These are phyloP conservation scores for Elsinoe ampelina DNA, from an alignment of 2,329 filamentous ascomycete genomes.

Conservation along the genomic window DNA sequence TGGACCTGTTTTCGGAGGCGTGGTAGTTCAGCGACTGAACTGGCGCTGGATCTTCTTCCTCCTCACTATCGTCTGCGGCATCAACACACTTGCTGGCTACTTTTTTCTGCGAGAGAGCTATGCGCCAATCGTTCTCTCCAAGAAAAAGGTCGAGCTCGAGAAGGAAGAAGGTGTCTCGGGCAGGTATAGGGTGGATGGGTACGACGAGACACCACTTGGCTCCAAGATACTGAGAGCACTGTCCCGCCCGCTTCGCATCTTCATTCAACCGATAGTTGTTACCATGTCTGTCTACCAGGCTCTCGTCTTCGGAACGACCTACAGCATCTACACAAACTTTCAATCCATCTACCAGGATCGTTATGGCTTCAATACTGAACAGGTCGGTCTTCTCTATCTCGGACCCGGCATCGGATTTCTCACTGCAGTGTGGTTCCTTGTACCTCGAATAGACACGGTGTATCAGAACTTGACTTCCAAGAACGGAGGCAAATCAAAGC, in stretches of 20 bases:
- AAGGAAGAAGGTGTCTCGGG: conserved; percentile 26
- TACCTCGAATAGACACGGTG: conserved; percentile 39
- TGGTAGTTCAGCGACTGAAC: conserved; percentile 36
- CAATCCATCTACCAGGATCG: conserved; percentile 36
- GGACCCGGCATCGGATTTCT: conserved; percentile 38
- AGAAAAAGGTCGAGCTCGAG: conserved; percentile 29
- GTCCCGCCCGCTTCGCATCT: conserved; percentile 34
- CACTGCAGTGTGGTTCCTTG: conserved; percentile 37
- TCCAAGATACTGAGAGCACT: conserved; percentile 32
- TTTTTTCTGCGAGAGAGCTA: conserved; percentile 39
- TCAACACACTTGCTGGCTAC: conserved; percentile 35
- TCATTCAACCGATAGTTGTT: conserved; percentile 38
- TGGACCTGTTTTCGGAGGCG: conserved; percentile 36
- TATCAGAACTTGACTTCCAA: conserved; percentile 36
- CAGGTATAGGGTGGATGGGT: conserved; percentile 35
- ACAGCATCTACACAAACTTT: conserved; percentile 41
- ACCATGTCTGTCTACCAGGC: conserved; percentile 40
- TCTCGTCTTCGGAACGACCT: conserved; percentile 40
- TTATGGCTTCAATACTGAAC: conserved; percentile 39
- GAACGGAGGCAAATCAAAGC: conserved; percentile 32
- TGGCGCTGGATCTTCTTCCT: conserved; percentile 45
- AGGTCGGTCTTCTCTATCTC: conserved; percentile 38
- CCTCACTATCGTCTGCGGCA: conserved; percentile 33
- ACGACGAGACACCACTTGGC: conserved; percentile 32
- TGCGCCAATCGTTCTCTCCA: conserved; percentile 32